Base-by-base conservation (phyloP, 768 basidiomycete species). In the Leccinum aurantiacum region DNA sequence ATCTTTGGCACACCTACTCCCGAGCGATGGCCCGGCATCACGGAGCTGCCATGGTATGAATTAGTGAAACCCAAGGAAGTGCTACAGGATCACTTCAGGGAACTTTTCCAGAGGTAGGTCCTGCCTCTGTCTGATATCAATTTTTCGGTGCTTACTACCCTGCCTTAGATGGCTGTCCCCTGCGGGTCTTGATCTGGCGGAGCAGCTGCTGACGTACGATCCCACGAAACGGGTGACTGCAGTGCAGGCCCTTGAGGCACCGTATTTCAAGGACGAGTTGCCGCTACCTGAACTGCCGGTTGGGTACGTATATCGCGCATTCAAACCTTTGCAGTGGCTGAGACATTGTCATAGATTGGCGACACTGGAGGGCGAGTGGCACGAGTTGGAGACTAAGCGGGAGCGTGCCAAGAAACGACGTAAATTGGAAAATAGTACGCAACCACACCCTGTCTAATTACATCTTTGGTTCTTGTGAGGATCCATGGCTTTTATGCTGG, bases 31-130 rank as follows among this genome's bases (percentile, higher is more conserved):
- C 83, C 90, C 5, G 86, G 84, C 14, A 77, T 98, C 41, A 80
- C 84, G 10, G 87, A 87, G 68, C 77, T 99, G 53, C 97, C 97
- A 2, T 99, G 97, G 97, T 99, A 93, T 70, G 97, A 99, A 72
- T 82, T 99, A n/a, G 89, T 99, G 53, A 95, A 93, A 72, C 95
- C 96, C 2, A 89, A 85, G 67, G 88, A 92, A 53, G 72, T 75
- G 13, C 75, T 93, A 10, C 82, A 84, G 15, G 90, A 90, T 66
- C 86, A 82, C 58, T 94, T 99, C 69, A 81, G 90, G 52, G 88
- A 91, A 50, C 74, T 88, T n/a, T 98, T 96, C 72, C 81, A 87
- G 66, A 92, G 89, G 94, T 95, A 65, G 56, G 80, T 71, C n/a
- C 33, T 41, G 24, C 6, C 27, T 33, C 48, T 49, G 13, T 25